A percentile compares a stretch with the other conserved stretches of the same genome.
Evolutionary conservation across 2,329 filamentous ascomycete genomes (phyloP).

Genomic region (Hymenoscyphus salicellus): DNA sequence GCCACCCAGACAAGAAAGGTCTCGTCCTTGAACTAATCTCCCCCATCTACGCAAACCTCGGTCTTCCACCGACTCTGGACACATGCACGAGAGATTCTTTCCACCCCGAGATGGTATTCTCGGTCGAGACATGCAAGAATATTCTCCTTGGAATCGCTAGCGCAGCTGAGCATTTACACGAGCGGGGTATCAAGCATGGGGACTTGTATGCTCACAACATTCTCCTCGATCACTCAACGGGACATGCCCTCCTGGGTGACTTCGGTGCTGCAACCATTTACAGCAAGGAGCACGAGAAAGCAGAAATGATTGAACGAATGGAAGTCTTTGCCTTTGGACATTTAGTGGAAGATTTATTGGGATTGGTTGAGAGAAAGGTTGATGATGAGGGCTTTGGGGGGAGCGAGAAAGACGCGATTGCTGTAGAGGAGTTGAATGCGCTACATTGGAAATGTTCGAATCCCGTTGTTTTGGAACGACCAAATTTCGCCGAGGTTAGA

Average conservation of each 20-base stretch:
- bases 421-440: conserved; percentile 29
- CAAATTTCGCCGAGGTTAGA: conserved; percentile 29
- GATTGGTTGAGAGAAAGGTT: conserved; percentile 33
- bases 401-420: conserved; percentile 30
- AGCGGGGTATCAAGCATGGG: conserved; percentile 44
- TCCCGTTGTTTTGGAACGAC: conserved; percentile 31
- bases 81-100: conserved; percentile 48
- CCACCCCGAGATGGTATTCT: conserved; percentile 33
- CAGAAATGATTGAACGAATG: conserved; percentile 40
- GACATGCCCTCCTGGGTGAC: conserved; percentile 46
- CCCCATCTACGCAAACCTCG: conserved; percentile 42
- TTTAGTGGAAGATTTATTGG: conserved; percentile 45
- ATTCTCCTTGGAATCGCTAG: conserved; percentile 44
- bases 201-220: conserved; percentile 50
- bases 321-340: conserved; percentile 49
- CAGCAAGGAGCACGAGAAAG: conserved; percentile 25
- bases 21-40: conserved; percentile 49
- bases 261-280: conserved; percentile 50
- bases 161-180: conserved; percentile 45
- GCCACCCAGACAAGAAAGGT: conserved; percentile 42
- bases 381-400: conserved; percentile 21
- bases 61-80: conserved; percentile 44
- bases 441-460: conserved; percentile 33
- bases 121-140: conserved; percentile 33
- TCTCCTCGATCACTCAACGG: conserved; percentile 38